Evolutionary conservation across 768 basidiomycete genomes (phyloP), one percentile per base, ranked within the genome.

Genomic region (Harrya chromipes): DNA sequence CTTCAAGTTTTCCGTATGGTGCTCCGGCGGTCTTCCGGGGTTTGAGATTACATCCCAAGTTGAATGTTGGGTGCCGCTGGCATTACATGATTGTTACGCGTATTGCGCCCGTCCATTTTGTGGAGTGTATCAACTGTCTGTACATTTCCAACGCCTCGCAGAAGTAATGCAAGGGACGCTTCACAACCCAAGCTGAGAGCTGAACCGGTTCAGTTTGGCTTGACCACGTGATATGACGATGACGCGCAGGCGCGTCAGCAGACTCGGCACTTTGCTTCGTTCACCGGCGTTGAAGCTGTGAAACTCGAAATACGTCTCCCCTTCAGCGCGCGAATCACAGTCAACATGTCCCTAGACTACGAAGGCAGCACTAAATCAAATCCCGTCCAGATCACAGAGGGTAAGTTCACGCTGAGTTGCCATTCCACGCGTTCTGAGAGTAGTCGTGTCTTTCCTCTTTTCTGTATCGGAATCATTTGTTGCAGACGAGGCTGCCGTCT

Each of bases 401-500:
- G 86, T 73, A 73, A 75, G 67, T 70, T 72, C 29, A 17, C 19
- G 20, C 20, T 43, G 29, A 17, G 17, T n/a, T 46, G 7, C 9
- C 34, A 14, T 35, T 33, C n/a, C 20, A 6, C 40, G 24, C 40
- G 24, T 27, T 9, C 44, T 47, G 39, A 54, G 19, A n/a, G 24
- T 31, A 37, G 44, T 45, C 45, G 29, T 37, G 34, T 49, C 47
- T 27, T 33, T 24, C 38, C 20, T 4, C 40, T 16, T 34, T 45
- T 29, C 42, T 40, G 27, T 24, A 26, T 20, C 9, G 26, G 13
- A 40, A 19, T 20, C 31, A 16, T 40, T 27, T 34, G 27, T 37
- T 14, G 37, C 50, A 81, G 79, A 81, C 60, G 79, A 85, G 57
- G 84, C 82, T n/a, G 90, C 88, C 13, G 78, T 97, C 21, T 97